A percentile compares a stretch with the other conserved stretches of the same genome.
phyloP scores from a whole-genome alignment of 2,329 filamentous ascomycete genomes.

The Blumeriella jaapii region DNA sequence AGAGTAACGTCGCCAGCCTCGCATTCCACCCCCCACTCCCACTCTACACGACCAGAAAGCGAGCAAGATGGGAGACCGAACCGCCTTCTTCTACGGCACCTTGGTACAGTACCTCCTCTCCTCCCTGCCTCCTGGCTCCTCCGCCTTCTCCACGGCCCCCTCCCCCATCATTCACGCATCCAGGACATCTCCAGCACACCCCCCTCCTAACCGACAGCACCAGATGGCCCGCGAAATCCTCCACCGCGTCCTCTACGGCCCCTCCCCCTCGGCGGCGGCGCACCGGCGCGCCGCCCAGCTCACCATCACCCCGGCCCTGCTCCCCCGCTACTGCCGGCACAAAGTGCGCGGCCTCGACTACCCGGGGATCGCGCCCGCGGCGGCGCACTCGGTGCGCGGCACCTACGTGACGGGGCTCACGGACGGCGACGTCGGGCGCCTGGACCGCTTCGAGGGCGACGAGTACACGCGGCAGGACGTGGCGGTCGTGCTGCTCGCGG shows the following conservation, averaged over 20 bases:
- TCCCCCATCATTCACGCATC: too few relatives aligned
- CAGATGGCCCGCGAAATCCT: slow-evolving; percentile 80
- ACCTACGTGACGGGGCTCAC: slow-evolving; percentile 70
- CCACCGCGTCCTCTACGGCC: slow-evolving; percentile 62
- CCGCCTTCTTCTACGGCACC: slow-evolving; percentile 20
- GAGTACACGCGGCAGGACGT: slow-evolving; percentile 54
- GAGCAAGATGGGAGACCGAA: slow-evolving; percentile 13
- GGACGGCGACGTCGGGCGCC: slow-evolving; percentile 57
- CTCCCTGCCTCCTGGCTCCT: background rate
- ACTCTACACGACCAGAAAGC: too few relatives aligned
- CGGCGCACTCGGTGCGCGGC: slow-evolving; percentile 54
- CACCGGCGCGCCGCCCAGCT: slow-evolving; percentile 31
- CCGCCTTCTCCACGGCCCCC: background rate
- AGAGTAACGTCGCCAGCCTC: too few relatives aligned
- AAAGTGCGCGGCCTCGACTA: slow-evolving; percentile 65
- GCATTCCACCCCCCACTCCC: background rate
- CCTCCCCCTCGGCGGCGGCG: slow-evolving; percentile 29
- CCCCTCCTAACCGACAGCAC: too few relatives aligned
- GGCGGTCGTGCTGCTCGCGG: slow-evolving; percentile 37
- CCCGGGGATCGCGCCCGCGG: slow-evolving; percentile 57
- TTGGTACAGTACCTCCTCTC: background rate
- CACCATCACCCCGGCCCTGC: slow-evolving; percentile 61
- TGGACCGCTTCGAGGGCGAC: slow-evolving; percentile 73
- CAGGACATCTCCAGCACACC: too few relatives aligned
- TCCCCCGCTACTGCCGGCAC: slow-evolving; percentile 60